A percentile compares a stretch with the other conserved stretches of the same genome.
Conservation (phyloP, 73 alveolate species). For the Paramecium biaurelia region DNA sequence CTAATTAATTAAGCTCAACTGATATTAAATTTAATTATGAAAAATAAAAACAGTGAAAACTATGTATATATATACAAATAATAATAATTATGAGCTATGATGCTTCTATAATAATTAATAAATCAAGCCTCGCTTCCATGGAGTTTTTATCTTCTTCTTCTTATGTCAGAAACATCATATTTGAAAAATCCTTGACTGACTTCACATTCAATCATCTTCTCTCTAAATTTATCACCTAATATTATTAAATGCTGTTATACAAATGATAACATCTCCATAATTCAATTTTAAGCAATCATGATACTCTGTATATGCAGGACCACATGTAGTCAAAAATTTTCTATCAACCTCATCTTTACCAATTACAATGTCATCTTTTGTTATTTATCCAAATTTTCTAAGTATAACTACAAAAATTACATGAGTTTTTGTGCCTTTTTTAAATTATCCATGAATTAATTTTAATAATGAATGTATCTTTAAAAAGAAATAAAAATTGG, state of each 20-base stretch:
- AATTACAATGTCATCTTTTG: conserved; percentile 35
- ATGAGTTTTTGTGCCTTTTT: conserved; percentile 46
- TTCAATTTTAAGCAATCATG: background rate
- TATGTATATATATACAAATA: background rate
- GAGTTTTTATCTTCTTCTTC: background rate
- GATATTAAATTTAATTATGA: background rate
- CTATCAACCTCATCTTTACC: conserved; percentile 50
- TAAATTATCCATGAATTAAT: conserved; percentile 18
- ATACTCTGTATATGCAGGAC: background rate
- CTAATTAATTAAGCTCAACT: background rate
- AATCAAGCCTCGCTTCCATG: conserved; percentile 28
- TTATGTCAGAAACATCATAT: conserved; percentile 37
- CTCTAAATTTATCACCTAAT: conserved; percentile 25
- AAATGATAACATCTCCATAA: background rate
- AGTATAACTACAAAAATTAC: background rate
- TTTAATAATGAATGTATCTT: conserved; percentile 18
- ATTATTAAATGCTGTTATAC: background rate
- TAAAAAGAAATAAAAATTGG: conserved; percentile 38
- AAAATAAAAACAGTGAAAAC: background rate
- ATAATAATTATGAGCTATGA: background rate
- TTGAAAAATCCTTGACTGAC: background rate
- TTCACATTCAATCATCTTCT: conserved; percentile 20
- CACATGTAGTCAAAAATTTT: conserved; percentile 38
- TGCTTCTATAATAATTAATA: background rate
- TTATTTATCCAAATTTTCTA: conserved; percentile 44